A percentile compares a stretch with the other conserved stretches of the same genome.
These are phyloP conservation scores for Trichoderma breve DNA, from an alignment of 2,329 filamentous ascomycete species.

Conservation along the genomic window DNA sequence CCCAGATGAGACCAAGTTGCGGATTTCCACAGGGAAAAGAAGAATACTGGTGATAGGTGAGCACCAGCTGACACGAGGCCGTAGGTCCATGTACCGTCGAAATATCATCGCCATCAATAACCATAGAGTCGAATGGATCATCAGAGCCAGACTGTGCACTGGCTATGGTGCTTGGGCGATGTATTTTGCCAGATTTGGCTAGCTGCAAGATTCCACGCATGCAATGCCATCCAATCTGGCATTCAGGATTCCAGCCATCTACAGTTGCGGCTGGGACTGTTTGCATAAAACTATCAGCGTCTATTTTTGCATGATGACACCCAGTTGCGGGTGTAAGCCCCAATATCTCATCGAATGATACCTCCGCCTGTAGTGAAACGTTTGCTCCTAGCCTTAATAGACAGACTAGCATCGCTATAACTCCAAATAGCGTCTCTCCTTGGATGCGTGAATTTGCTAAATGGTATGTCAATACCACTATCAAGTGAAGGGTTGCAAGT, in stretches of 20 bases:
- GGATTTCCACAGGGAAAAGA: neutral
- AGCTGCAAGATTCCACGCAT: neutral
- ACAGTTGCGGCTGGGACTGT: neutral
- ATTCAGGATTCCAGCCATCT: neutral
- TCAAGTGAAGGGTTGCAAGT: neutral
- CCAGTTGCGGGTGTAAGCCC: no score
- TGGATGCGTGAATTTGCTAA: neutral
- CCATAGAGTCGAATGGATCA: no score
- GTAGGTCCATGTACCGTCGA: no score
- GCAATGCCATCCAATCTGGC: neutral
- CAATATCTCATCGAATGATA: no score
- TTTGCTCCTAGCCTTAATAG: neutral
- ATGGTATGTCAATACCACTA: neutral
- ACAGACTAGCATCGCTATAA: neutral
- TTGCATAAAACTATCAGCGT: neutral
- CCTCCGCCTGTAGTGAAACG: fast-evolving
- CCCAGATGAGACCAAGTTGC: neutral
- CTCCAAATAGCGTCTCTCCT: neutral
- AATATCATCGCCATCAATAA: no score
- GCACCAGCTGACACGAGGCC: no score
- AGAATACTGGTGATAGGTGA: no score
- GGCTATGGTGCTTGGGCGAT: fast-evolving
- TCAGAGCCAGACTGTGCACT: no score
- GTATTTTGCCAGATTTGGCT: neutral
- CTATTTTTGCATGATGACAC: neutral